Conservation (phyloP, 2,329 filamentous ascomycete species). For the Grosmannia huntii region DNA sequence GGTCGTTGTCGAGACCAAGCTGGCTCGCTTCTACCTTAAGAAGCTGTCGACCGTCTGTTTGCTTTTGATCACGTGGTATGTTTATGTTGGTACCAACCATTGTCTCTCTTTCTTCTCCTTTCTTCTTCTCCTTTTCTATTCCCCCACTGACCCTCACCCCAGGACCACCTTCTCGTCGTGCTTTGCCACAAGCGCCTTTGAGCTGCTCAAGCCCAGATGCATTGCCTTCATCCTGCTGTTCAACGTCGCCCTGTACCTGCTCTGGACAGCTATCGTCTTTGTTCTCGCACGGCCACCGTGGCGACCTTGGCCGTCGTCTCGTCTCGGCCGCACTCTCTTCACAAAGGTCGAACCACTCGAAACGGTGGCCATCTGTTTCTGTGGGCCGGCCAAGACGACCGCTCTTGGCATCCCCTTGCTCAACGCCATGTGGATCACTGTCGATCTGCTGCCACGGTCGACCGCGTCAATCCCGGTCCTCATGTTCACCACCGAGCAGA, state of each 20-base stretch:
- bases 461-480: slow-evolving; percentile 43
- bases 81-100: too few species aligned
- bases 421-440: slow-evolving; percentile 48
- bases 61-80: slow-evolving; percentile 32
- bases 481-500: slow-evolving; percentile 6
- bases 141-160: neutral
- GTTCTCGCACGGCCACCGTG: slow-evolving; percentile 32
- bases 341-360: slow-evolving; percentile 31
- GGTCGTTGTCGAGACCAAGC: slow-evolving; percentile 41
- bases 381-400: slow-evolving; percentile 60
- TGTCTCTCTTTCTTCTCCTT: neutral
- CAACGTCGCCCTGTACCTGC: slow-evolving; percentile 47
- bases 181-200: slow-evolving; percentile 42
- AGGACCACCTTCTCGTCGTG: slow-evolving; percentile 58
- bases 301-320: neutral
- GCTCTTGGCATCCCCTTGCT: slow-evolving; percentile 56
- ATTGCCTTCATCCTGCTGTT: slow-evolving; percentile 56
- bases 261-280: slow-evolving; percentile 52
- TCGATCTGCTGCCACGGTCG: slow-evolving; percentile 36
- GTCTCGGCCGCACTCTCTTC: neutral
- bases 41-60: slow-evolving; percentile 36
- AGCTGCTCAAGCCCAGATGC: slow-evolving; percentile 36
- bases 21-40: slow-evolving; percentile 23
- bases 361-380: slow-evolving; percentile 56
- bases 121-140: neutral